phyloP scores from a whole-genome alignment of 495 filamentous ascomycete genomes.

The Penicillium flavigenum region DNA sequence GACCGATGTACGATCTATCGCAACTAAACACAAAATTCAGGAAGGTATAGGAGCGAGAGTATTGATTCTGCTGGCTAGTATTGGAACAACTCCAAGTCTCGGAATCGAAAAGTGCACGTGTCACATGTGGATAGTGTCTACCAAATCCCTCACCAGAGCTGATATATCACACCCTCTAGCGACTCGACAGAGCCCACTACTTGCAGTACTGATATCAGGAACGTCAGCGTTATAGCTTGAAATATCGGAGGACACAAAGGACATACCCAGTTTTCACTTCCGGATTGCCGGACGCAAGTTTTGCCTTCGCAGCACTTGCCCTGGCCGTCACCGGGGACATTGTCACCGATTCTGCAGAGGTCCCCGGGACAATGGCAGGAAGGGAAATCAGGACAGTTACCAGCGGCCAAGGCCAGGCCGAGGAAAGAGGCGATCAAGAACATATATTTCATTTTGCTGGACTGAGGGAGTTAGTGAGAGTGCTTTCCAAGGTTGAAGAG shows the following conservation, averaged over 20 bases:
- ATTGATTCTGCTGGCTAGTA: neutral
- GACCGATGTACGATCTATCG: too few relatives aligned
- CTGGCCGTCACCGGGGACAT: constrained; percentile 10
- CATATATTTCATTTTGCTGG: constrained; percentile 19
- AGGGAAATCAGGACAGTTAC: constrained; percentile 12
- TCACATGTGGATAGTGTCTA: too few relatives aligned
- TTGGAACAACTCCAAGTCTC: neutral
- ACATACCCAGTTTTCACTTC: constrained; percentile 16
- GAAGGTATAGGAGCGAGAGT: neutral
- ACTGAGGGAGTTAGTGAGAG: constrained; percentile 3
- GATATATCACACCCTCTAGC: neutral
- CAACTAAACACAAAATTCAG: neutral
- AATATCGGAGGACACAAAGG: neutral
- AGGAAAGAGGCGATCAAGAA: constrained; percentile 15
- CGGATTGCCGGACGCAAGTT: constrained; percentile 7
- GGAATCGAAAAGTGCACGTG: neutral
- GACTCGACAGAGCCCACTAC: neutral
- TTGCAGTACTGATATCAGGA: constrained; percentile 1
- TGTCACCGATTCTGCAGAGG: constrained; percentile 16
- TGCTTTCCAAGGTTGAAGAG: neutral
- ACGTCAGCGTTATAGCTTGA: neutral
- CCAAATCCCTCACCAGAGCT: neutral
- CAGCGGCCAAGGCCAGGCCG: constrained; percentile 11
- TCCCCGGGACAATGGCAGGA: constrained; percentile 15
- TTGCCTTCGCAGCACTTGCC: constrained; percentile 15